phyloP scores from a whole-genome alignment of 345 rosid genomes.

The Microcos paniculata region DNA sequence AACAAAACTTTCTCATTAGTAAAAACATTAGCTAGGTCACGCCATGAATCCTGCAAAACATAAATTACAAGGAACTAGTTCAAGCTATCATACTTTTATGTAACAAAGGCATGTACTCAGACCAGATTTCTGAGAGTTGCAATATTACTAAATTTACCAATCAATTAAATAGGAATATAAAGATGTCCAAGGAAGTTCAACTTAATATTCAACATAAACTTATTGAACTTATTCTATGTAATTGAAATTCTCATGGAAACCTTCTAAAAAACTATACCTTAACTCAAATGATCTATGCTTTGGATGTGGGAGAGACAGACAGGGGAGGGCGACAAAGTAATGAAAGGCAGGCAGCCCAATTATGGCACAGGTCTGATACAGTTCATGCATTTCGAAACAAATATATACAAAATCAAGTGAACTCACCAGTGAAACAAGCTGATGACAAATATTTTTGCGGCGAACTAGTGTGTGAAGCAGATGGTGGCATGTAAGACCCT shows the following conservation, averaged over 20 bases:
- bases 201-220: neutral
- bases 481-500: conserved; percentile 82
- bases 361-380: neutral
- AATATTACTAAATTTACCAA: neutral
- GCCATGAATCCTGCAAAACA: conserved; percentile 84
- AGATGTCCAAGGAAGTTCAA: neutral
- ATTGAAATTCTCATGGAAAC: neutral
- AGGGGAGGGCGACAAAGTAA: neutral
- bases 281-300: neutral
- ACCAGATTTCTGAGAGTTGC: neutral
- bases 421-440: conserved; percentile 87
- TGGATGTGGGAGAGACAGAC: neutral
- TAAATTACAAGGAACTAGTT: conserved; percentile 8
- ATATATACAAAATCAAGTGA: neutral
- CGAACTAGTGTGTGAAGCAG: conserved; percentile 83
- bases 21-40: conserved; percentile 82
- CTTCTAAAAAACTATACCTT: neutral
- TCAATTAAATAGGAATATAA: neutral
- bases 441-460: conserved; percentile 67
- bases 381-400: conserved; percentile 3
- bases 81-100: conserved; percentile 2
- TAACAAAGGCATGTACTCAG: neutral
- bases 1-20: conserved; percentile 73
- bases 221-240: neutral
- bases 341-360: neutral